phyloP scores from a whole-genome alignment of 495 filamentous ascomycete species.

The Cryomyces minteri region DNA sequence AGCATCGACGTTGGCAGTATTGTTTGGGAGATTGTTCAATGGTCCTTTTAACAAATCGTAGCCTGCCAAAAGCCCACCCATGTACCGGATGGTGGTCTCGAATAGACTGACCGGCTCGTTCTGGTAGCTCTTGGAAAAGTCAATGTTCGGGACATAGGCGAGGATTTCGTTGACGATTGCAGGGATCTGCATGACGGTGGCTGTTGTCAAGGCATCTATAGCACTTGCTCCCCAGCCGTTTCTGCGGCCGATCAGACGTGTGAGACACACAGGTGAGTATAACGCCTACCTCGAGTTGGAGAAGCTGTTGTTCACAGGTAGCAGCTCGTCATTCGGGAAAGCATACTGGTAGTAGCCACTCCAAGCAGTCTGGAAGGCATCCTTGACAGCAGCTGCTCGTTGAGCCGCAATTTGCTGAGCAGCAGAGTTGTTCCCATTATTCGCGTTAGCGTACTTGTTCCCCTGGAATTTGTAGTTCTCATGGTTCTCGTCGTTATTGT shows the following conservation, averaged over 20 bases:
- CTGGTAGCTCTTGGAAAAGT: slow-evolving; percentile 38
- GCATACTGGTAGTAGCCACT: slow-evolving; percentile 65
- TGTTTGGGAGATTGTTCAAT: slow-evolving; percentile 28
- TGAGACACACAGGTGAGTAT: neutral
- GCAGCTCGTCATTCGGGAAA: slow-evolving; percentile 61
- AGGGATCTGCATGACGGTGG: slow-evolving; percentile 53
- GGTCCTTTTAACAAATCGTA: slow-evolving; percentile 69
- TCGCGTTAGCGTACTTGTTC: too few relatives aligned
- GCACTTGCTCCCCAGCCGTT: slow-evolving; percentile 81
- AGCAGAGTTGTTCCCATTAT: too few relatives aligned
- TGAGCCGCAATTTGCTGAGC: neutral
- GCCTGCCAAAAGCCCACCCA: slow-evolving; percentile 62
- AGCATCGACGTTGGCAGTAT: slow-evolving; percentile 24
- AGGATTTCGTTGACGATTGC: slow-evolving; percentile 52
- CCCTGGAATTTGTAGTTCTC: too few relatives aligned
- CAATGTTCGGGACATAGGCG: slow-evolving; percentile 43
- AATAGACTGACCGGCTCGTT: slow-evolving; percentile 46
- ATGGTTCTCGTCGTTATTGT: too few relatives aligned
- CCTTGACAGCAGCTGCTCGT: slow-evolving; percentile 48
- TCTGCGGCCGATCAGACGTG: slow-evolving; percentile 21
- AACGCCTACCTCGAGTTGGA: slow-evolving; percentile 47
- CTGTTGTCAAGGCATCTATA: slow-evolving; percentile 68
- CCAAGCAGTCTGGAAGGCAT: slow-evolving; percentile 63
- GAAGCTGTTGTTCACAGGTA: slow-evolving; percentile 43
- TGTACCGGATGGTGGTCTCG: slow-evolving; percentile 80